Base-by-base conservation (phyloP, 352 stramenopile species). In the Blastocystis sp. region DNA sequence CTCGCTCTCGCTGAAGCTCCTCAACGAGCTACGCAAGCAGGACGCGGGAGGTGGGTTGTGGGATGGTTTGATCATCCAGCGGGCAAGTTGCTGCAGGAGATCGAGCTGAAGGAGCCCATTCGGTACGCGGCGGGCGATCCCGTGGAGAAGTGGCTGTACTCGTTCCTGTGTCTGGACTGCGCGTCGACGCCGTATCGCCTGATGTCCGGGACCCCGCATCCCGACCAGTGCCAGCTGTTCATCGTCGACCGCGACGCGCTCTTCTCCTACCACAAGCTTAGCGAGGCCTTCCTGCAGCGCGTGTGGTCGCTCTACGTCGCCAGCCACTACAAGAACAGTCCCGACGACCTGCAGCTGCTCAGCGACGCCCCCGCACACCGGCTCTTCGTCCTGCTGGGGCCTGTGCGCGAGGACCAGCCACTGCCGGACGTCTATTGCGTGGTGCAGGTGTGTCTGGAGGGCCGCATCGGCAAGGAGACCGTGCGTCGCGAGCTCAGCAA, bases 291-390 rank as follows among this genome's bases (percentile, higher is more conserved):
- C 36, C 73, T 96, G 76, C 87, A 88, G 48, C 91, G 93, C 40
- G 91, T 97, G 72, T 95, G 96, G 93, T 89, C 92, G 40, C 90
- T 99, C 7, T 99, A 98, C 87, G 97, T 97, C 56, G 94, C 94
- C 56, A 97, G 95, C 36, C 96, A 99, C 90, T 99, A 99, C 93
- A 98, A 98, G 88, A 99, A 99, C 89, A 93, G 95, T 87, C 96
- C 96, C 14, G 99, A 99, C 88, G 96, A 99, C 90, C 89, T 99
- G 56, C 96, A 98, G 90, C 90, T 99, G 88, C 90, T 99, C 4
- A 97, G 93, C 36, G 96, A 99, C 89, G 96, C 96, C 16, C 96
- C 96, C 0, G 94, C 96, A 11, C 96, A 99, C 87, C 92, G 96
- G 84, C 91, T 98, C 11, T 99, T 98, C 89, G 95, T 97, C 34